Conservation (phyloP, 345 rosid genomes). For the Populus simonii region DNA sequence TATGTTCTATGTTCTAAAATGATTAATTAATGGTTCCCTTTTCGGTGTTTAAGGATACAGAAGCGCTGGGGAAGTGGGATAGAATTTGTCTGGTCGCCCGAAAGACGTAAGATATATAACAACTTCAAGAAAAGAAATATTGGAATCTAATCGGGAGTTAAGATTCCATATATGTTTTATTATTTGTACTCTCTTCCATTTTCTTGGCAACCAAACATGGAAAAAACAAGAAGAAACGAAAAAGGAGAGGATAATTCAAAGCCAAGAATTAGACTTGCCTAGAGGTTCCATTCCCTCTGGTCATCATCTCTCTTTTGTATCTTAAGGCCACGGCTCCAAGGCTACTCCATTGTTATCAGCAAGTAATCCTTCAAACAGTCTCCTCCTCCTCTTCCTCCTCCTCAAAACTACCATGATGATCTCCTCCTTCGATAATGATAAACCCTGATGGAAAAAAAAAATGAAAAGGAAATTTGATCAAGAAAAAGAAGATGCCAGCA, state of each 20-base stretch:
- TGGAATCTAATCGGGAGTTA: not conserved
- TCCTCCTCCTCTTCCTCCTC: not conserved
- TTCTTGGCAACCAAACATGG: conserved; percentile 38
- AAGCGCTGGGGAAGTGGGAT: not conserved
- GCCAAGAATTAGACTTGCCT: conserved; percentile 78
- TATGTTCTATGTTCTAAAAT: not conserved
- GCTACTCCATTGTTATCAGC: not conserved
- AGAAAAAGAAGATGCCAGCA: not conserved
- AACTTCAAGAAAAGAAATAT: conserved; percentile 6
- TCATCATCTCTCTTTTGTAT: not conserved
- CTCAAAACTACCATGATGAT: conserved; percentile 4
- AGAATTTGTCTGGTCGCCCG: conserved; percentile 10
- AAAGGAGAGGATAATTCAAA: conserved; percentile 17
- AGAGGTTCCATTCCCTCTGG: conserved; percentile 34
- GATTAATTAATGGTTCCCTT: not conserved
- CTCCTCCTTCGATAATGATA: not conserved
- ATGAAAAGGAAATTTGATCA: not conserved
- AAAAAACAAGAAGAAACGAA: not conserved
- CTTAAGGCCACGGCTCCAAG: conserved; percentile 23
- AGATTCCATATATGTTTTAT: conserved; percentile 2
- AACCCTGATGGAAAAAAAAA: not conserved
- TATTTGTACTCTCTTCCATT: conserved; percentile 21
- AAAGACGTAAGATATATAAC: not conserved
- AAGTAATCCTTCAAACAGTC: not conserved
- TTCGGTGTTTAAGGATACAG: not conserved